Evolutionary conservation across 306 rosid genomes (phyloP).

Genomic region (Cucurbita argyrosperma): DNA sequence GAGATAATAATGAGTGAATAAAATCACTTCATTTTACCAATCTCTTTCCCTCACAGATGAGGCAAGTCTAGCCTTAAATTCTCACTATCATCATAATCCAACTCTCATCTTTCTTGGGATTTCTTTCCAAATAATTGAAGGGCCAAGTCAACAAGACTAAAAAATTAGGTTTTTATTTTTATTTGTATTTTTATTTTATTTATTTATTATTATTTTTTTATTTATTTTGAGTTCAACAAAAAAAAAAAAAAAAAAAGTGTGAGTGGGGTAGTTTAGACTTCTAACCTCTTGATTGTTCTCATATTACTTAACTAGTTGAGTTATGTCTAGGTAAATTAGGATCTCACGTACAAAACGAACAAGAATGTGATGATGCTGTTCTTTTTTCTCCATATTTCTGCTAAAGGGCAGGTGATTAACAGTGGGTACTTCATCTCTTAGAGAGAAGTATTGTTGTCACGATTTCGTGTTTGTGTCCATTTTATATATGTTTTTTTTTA

Average conservation of each 20-base stretch:
- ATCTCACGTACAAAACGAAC: too few relatives aligned
- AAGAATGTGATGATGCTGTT: neutral
- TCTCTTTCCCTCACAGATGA: neutral
- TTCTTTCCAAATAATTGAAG: neutral
- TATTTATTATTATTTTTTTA: too few relatives aligned
- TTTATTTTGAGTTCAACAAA: too few relatives aligned
- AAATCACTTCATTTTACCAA: neutral
- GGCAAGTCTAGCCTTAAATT: neutral
- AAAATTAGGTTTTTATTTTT: too few relatives aligned
- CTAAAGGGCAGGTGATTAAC: neutral
- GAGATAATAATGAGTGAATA: neutral
- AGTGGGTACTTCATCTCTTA: neutral
- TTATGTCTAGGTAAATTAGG: too few relatives aligned
- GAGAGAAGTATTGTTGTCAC: conserved; percentile 15
- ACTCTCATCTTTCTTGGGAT: neutral
- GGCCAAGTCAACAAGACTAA: neutral
- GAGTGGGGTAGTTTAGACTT: too few relatives aligned
- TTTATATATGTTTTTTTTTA: neutral
- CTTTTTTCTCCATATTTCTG: neutral
- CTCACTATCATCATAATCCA: neutral
- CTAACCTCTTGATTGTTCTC: too few relatives aligned
- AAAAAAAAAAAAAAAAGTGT: too few relatives aligned
- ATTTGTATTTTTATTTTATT: too few relatives aligned
- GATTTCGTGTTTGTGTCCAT: neutral
- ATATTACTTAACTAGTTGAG: too few relatives aligned